Evolutionary conservation across 1,139 yeast species (phyloP), one percentile per base, ranked within the genome.

Genomic region (Scheffersomyces stambukii): DNA sequence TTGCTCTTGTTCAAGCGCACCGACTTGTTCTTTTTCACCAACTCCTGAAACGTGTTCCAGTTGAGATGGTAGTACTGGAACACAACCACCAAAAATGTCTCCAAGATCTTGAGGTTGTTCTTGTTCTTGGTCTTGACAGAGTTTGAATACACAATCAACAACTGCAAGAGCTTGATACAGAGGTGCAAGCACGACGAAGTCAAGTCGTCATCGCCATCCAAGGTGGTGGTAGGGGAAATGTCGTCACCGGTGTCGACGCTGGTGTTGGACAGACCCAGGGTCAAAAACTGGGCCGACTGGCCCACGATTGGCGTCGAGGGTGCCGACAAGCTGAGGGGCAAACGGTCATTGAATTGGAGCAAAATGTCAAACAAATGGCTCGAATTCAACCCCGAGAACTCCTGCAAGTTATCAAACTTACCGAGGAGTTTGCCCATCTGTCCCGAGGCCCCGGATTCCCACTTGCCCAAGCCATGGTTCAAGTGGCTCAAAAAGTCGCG

Each of bases 321-420:
- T 6, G 73, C 72, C 11, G 69, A 60, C 28, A 65, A 50, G 44
- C 70, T 63, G 37, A 66, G 52, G 1, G 72, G 72, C 25, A 64
- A 48, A 32, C 53, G 54, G 43, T 66, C 73, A 41, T 63, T 63
- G 19, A 65, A 45, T 36, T 64, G 71, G 23, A 50, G 37, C 10
- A 65, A 33, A 15, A 66, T 48, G 32, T 63, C 67, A 32, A 64
- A 62, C 7, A 64, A 46, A 11, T 42, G 41, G 17, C 44, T 50
- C 3, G 60, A 45, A 35, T 48, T 57, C 31, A 66, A 50, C 24
- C 48, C 43, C 13, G 55, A 58, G 40, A 64, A 65, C 40, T 66
- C 72, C 12, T 45, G 36, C n/a, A n/a, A n/a, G n/a, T n/a, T n/a
- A n/a, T n/a, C n/a, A n/a, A n/a, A n/a, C 15, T 48, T 35, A 24